phyloP scores from a whole-genome alignment of 495 filamentous ascomycete species.

The Usnea hakonensis region DNA sequence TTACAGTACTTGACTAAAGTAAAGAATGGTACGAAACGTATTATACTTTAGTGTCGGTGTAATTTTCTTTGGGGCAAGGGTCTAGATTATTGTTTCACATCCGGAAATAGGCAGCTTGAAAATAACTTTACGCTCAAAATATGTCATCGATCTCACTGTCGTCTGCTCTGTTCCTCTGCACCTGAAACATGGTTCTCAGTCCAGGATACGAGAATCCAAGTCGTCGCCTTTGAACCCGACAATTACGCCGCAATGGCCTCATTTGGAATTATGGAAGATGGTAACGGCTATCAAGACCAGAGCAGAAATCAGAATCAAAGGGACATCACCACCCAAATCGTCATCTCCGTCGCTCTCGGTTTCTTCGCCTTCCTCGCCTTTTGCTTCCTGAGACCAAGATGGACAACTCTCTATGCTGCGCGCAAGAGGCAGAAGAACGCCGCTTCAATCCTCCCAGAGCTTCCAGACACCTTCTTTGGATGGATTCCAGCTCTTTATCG shows the following conservation, averaged over 20 bases:
- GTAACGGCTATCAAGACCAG: constrained; percentile 10
- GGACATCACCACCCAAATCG: constrained; percentile 52
- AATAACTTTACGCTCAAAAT: neutral
- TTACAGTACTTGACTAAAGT: no score
- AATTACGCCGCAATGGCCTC: neutral
- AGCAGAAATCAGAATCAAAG: constrained; percentile 37
- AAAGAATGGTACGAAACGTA: no score
- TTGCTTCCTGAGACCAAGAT: constrained; percentile 77
- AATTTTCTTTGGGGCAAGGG: no score
- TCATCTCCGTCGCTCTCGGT: constrained; percentile 50
- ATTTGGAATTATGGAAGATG: neutral
- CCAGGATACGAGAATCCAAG: no score
- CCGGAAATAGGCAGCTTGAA: neutral
- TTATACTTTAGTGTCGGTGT: no score
- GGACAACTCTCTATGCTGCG: constrained; percentile 87
- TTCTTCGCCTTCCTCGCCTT: constrained; percentile 54
- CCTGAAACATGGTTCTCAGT: no score
- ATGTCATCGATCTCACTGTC: no score
- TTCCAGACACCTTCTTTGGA: constrained; percentile 82
- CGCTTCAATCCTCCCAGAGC: constrained; percentile 67
- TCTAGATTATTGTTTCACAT: no score
- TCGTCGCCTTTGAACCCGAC: neutral
- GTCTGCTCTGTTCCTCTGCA: no score
- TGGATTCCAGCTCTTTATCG: constrained; percentile 89
- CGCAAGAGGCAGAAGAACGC: constrained; percentile 62